Evolutionary conservation across 768 basidiomycete genomes (phyloP), one percentile per base, ranked within the genome.

Genomic region (Tylopilus rubrobrunneus): DNA sequence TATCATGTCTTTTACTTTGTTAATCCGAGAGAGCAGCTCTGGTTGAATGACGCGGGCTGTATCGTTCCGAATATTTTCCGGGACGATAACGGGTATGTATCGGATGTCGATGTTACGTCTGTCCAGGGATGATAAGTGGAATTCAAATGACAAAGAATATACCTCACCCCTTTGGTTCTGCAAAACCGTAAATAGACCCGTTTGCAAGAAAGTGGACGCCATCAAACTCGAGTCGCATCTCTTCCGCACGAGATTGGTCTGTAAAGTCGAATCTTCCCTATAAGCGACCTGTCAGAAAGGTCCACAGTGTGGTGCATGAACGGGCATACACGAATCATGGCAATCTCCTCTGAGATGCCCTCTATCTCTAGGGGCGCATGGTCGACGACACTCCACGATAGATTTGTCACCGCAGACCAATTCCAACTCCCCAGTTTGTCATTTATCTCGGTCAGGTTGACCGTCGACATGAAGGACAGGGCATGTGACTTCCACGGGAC

Each of bases 161-260:
- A 28, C 60, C 77, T 57, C 57, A 90, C 89, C 83, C 84, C 17
- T 66, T 62, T 5, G 84, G 79, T 58, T 82, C 79, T 17, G 85
- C 87, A 47, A 89, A 76, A 2, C 87, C 90, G 62, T 84, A 89
- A n/a, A 93, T 78, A 0, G 87, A 79, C 0, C 90, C 90, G 51
- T 87, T 86, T 25, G 76, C 67, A 11, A 87, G 60, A 63, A 90
- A 85, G 67, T 92, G 89, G 23, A 92, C 74, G 1, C 87, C 90
- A 64, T 87, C 85, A 56, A 92, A 84, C 55, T 91, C 86, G 2
- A 91, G 70, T 33, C 80, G 75, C 41, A 89, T 66, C 45, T 87
- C 84, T 44, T 83, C 83, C 0, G 73, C 67, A 5, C 68, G 77
- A n/a, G 67, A 66, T 7, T 73, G 61, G 57, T 85, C 79, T 14